phyloP scores from a whole-genome alignment of 495 filamentous ascomycete genomes.

The Penicillium lagena region DNA sequence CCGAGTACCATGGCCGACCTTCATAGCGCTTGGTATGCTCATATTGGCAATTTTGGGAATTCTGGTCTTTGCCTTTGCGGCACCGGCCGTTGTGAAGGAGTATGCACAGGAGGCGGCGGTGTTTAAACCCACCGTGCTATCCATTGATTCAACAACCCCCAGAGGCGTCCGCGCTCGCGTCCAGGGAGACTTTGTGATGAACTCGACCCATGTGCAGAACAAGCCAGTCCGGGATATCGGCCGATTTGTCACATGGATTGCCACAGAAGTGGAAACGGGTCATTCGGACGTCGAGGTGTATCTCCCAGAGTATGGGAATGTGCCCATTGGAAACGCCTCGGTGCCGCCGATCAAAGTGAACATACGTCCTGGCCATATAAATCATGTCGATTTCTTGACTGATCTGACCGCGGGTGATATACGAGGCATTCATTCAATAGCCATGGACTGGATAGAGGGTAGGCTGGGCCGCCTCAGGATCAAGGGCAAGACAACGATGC shows the following conservation, averaged over 20 bases:
- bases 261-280: constrained; percentile 60
- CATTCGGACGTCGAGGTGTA: constrained; percentile 68
- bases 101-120: constrained; percentile 80
- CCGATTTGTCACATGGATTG: constrained; percentile 74
- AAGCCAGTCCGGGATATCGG: constrained; percentile 67
- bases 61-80: constrained; percentile 65
- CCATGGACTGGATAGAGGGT: constrained; percentile 82
- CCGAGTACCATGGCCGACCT: constrained; percentile 47
- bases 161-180: constrained; percentile 72
- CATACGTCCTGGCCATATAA: constrained; percentile 70
- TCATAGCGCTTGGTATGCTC: constrained; percentile 47
- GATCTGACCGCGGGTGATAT: constrained; percentile 69
- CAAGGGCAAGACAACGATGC: constrained; percentile 61
- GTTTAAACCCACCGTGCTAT: constrained; percentile 72
- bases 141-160: constrained; percentile 73
- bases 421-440: constrained; percentile 72
- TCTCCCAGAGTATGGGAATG: constrained; percentile 75
- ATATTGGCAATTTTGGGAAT: constrained; percentile 40
- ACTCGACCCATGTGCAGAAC: constrained; percentile 66
- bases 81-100: constrained; percentile 70
- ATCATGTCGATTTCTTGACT: constrained; percentile 68
- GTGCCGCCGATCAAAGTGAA: constrained; percentile 68
- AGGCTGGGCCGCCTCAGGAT: constrained; percentile 60
- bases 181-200: constrained; percentile 71
- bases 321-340: constrained; percentile 68